Evolutionary conservation across 2,329 filamentous ascomycete species (phyloP), one percentile per base, ranked within the genome.

Genomic region (Aspergillus transmontanensis): DNA sequence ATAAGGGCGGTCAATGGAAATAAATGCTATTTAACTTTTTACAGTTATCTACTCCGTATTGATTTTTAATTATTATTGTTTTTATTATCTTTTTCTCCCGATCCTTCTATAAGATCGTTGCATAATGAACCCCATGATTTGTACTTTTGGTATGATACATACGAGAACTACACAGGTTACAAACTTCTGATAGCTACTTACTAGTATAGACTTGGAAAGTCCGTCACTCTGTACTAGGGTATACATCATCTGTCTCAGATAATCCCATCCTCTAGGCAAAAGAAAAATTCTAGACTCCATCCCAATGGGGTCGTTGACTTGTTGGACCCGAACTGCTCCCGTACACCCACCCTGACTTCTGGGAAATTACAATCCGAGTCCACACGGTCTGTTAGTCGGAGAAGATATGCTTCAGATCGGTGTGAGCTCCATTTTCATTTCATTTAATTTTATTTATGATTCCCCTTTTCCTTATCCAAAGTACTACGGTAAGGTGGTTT

Each of bases 241-340:
- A 28, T 59, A 57, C 62, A 64, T 66, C 64, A 66, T 53, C 59
- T 63, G 65, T 68, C 65, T 65, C 63, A 60, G 61, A 59, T 62
- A 48, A 39, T 51, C 39, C 51, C 41, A 46, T 51, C 28, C 45
- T 61, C 57, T 28, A 53, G 59, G 43, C 28, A 48, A 60, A 61
- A 63, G 46, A 58, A 65, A 57, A 55, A 59, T 67, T 60, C 54
- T 61, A 32, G 39, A 54, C 58, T 50, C 64, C 61, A 48, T 60
- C 56, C 48, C n/a, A 46, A 53, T 51, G 57, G 46, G 45, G 46
- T 19, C 28, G 34, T 51, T 30, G 14, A n/a, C 14, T 19, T 26
- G 34, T 51, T 50, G 23, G 46, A 50, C 26, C 57, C 57, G 21
- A 59, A 51, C 57, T 12, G n/a, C 34, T 36, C 28, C 48, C 57